Evolutionary conservation across 2,329 filamentous ascomycete species (phyloP), one percentile per base, ranked within the genome.

Genomic region (Cyphellophora attinorum): DNA sequence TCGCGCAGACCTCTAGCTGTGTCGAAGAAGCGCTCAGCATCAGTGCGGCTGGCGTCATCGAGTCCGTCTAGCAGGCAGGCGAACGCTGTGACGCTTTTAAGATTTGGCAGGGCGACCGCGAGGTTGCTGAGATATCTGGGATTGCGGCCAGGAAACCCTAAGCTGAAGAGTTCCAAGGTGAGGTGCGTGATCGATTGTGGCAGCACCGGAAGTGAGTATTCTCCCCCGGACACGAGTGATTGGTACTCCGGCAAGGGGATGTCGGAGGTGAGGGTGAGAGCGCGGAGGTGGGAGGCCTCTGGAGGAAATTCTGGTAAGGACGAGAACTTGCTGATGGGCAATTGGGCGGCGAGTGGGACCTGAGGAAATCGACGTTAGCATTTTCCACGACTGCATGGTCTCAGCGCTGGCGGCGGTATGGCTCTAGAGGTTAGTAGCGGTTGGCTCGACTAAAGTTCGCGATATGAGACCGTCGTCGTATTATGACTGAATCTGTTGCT

Each of bases 211-310:
- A 65, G 47, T 1, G 50, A 44, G 8, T 39, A 37, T 15, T 44
- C 39, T 10, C 33, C 34, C 10, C 54, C 46, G 10, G 46, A 33
- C 23, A 69, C 55, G 5, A 61, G 45, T 11, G 40, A 33, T 34
- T 61, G 55, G 51, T 68, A 69, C 25, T 64, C 59, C 42, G 61
- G 58, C 35, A 64, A 56, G 40, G 62, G 62, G 51, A 69, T 65
- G 47, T 67, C 65, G 28, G 57, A 59, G 29, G 65, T 68, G n/a
- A 69, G 49, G 15, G 63, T 68, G 11, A 70, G 50, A 17, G 62
- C 56, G 37, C 56, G 56, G 31, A 68, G 55, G n/a, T 48, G 50
- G n/a, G 50, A 52, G 5, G 65, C 63, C 48, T 61, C 51, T 0
- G 55, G 50, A 2, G 65, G 64, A 43, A 68, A 68, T 31, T 53